Percentiles rank a stretch among this genome's conserved stretches.
Evolutionary conservation across 768 basidiomycete genomes (phyloP).

Genomic region (Russula earlei): DNA sequence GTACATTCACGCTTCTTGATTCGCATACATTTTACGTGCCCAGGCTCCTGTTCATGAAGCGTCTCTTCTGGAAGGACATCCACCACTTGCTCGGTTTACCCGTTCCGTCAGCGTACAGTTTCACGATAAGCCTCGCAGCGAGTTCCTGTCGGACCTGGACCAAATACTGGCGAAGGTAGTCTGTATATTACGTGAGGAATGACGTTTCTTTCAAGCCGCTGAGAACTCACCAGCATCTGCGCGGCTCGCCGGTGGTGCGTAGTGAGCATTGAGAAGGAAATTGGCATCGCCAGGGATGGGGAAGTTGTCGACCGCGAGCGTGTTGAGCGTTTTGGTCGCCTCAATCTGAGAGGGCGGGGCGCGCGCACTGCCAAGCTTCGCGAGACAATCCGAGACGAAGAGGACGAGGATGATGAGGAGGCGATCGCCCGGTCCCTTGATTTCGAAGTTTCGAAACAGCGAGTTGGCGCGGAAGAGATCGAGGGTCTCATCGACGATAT

Average conservation of each 20-base stretch:
- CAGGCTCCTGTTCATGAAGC: conserved; percentile 89
- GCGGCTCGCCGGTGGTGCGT: conserved; percentile 67
- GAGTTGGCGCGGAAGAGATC: conserved; percentile 98
- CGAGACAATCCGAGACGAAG: conserved; percentile 94
- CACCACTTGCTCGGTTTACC: conserved; percentile 99
- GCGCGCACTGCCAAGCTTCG: conserved; percentile 71
- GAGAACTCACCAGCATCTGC: conserved; percentile 59
- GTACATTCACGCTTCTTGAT: conserved; percentile 15
- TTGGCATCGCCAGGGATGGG: conserved; percentile 92
- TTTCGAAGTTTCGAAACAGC: conserved; percentile 98
- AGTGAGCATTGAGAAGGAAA: conserved; percentile 89
- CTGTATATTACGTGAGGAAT: conserved; percentile 33
- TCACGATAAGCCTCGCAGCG: conserved; percentile 75
- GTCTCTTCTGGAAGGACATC: conserved; percentile 99
- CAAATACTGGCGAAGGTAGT: conserved; percentile 84
- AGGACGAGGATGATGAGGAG: conserved; percentile 95
- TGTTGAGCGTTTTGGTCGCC: conserved; percentile 81
- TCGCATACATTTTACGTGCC: conserved; percentile 38
- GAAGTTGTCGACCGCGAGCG: conserved; percentile 88
- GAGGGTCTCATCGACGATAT: conserved; percentile 93
- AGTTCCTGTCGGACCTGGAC: conserved; percentile 91
- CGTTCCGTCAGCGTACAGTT: conserved; percentile 86
- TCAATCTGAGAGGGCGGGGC: conserved; percentile 68
- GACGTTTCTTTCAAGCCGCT: not conserved
- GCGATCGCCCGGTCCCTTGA: conserved; percentile 95